Evolutionary conservation across 179 eudicot species (phyloP).

Genomic region (Amaranthus tricolor): DNA sequence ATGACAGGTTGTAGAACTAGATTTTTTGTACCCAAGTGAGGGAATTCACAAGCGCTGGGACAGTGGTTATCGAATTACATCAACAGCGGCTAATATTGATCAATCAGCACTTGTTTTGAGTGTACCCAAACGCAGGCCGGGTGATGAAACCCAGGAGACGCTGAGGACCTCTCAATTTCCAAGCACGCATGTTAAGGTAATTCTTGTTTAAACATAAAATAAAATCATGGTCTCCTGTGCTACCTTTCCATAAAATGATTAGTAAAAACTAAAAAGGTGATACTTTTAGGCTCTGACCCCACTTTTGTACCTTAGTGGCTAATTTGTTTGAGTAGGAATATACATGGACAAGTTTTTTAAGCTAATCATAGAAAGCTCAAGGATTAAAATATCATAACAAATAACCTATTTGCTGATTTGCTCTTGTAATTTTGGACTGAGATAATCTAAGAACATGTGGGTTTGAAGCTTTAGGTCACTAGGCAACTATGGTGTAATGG

Average conservation of each 20-base stretch:
- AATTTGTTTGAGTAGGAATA: too few relatives aligned
- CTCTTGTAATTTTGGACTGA: too few relatives aligned
- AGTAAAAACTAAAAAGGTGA: neutral
- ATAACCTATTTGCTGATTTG: too few relatives aligned
- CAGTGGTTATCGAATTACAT: slow-evolving; percentile 54
- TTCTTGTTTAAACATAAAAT: neutral
- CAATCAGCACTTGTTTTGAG: slow-evolving; percentile 65
- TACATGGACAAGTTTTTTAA: too few relatives aligned
- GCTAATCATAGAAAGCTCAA: too few relatives aligned
- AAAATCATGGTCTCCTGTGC: neutral
- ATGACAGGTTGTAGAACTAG: slow-evolving; percentile 58
- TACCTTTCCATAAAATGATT: neutral
- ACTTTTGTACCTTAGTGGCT: neutral
- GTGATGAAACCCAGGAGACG: slow-evolving; percentile 67
- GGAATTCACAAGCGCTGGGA: slow-evolving; percentile 74
- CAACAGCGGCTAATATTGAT: slow-evolving; percentile 57
- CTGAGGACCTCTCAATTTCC: slow-evolving; percentile 64
- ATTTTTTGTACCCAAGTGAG: slow-evolving; percentile 71
- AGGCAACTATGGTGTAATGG: too few relatives aligned
- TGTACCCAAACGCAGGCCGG: slow-evolving; percentile 52
- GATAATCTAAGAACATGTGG: too few relatives aligned
- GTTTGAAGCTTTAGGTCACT: too few relatives aligned
- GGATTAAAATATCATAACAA: too few relatives aligned
- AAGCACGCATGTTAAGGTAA: slow-evolving; percentile 65
- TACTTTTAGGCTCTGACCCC: too few relatives aligned